Evolutionary conservation across 176 grass and related monocot species (phyloP), one percentile per base, ranked within the genome.

Genomic region (Dendrocalamus sinicus): DNA sequence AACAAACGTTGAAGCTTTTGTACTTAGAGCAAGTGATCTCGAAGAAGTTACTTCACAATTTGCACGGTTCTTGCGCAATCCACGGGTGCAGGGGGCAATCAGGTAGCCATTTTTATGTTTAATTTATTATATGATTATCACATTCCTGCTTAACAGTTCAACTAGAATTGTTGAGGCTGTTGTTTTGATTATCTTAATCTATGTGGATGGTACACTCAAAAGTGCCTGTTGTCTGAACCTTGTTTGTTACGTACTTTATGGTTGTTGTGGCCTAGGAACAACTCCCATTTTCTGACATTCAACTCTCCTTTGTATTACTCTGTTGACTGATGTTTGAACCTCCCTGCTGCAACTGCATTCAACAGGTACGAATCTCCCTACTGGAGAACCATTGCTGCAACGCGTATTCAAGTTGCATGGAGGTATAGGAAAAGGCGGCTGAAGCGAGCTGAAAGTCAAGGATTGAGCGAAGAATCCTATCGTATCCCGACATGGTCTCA

Each of bases 1-100:
- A 44, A 98, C 93, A 46, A 95, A 95, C 43, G 96, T 98, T 41
- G 96, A 98, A 85, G 96, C 96, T 15, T 98, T 98, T 86, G 84
- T 94, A 64, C 90, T 98, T 46, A 76, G 83, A 77, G 96, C 91
- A 85, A 92, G 85, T 50, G 93, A 98, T 84, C 91, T 98, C 0
- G 93, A 95, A 89, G 87, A 95, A 84, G 93, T 98, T 12, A 94
- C 91, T 44, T 83, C 64, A 67, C 88, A 92, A 82, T 95, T 95
- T 50, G 82, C 90, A 35, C 81, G 93, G 65, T 93, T 98, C 78
- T 79, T 98, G 87, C 93, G 93, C 35, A 94, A 95, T 82, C 90
- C 96, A 64, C 86, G 91, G 51, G 93, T 98, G 24, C 93, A 95
- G 88, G 96, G 93, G 45, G 84, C 89, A 0, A 90, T 87, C 84